Base-by-base conservation (phyloP, 2,329 filamentous ascomycete genomes). In the Microthyrium microscopicum region DNA sequence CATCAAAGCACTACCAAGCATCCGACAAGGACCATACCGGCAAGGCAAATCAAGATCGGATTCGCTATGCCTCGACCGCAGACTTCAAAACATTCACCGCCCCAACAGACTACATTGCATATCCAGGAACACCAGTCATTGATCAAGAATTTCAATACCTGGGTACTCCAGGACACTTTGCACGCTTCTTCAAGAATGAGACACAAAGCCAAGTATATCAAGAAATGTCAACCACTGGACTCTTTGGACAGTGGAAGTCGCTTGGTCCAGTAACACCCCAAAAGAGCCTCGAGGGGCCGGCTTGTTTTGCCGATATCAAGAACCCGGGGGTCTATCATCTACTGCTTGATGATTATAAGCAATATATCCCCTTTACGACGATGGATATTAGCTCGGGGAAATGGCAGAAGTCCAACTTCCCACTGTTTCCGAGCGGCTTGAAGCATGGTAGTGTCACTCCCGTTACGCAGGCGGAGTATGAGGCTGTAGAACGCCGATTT, bases 111-210 rank as follows among this genome's bases (percentile, higher is more conserved):
- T 34, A 34, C 11, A 22, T 34, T 13, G 26, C 15, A 34, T 12
- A 9, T 9, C 17, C 15, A 3, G 26, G 29, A 16, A 28, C 19
- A 7, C 33, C 25, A 7, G 6, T 34, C 26, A 30, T 34, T 26
- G 33, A 34, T 26, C 26, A 34, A 13, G 33, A 34, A 22, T 34
- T 34, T 26, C 33, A 34, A 6, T 34, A 34, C 16, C 26, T 34
- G 18, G 25, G 25, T 4, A 30, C 15, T n/a, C 26, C 25, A 34
- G 33, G 33, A n/a, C 22, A 34, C 33, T 34, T 24, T 19, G 26
- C 12, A 4, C 33, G 33, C 24, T 34, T 34, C 26, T 13, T 31
- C 13, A 34, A 34, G 21, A 29, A 34, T 29, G 33, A 34, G 16
- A 21, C 11, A 12, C 2, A 33, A 4, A 34, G 29, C 25, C 22